phyloP scores from a whole-genome alignment of 345 rosid species.

The Brassica nigra region DNA sequence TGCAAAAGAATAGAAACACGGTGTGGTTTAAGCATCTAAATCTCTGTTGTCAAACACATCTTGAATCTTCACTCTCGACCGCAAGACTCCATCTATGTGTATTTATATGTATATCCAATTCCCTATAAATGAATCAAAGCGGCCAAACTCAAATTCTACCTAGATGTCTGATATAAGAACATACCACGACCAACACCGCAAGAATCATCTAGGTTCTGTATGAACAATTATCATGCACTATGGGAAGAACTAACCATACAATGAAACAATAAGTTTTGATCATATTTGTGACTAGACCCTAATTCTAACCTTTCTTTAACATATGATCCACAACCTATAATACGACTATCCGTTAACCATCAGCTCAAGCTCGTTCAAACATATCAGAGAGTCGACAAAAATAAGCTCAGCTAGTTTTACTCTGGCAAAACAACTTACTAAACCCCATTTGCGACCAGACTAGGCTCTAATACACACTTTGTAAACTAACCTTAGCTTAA shows the following conservation, averaged over 20 bases:
- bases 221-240: background rate
- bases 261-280: background rate
- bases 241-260: background rate
- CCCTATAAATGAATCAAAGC: background rate
- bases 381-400: background rate
- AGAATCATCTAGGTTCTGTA: background rate
- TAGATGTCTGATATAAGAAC: background rate
- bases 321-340: background rate
- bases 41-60: background rate
- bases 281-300: background rate
- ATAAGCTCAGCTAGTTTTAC: background rate
- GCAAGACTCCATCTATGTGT: background rate
- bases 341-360: background rate
- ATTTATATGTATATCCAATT: background rate
- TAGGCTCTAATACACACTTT: too few species aligned
- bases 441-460: too few species aligned
- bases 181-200: background rate
- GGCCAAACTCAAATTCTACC: background rate
- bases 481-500: background rate
- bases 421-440: background rate
- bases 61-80: background rate
- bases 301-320: background rate
- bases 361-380: background rate
- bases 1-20: background rate
- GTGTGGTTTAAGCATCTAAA: background rate